A percentile compares a stretch with the other conserved stretches of the same genome.
Conservation (phyloP, 129 eudicot genomes). For the Arctium minus region DNA sequence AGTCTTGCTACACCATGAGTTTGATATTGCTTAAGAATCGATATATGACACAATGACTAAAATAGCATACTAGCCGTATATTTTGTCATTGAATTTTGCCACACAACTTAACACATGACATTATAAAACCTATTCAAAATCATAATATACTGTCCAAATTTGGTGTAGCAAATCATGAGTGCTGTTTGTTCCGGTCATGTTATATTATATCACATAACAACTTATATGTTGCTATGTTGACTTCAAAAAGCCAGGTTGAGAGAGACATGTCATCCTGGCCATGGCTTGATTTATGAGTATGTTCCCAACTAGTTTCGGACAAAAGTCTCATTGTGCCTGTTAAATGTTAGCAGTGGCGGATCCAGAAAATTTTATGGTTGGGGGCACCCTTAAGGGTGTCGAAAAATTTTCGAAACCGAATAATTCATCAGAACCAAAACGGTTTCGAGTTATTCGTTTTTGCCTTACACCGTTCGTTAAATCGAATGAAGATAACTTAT, state of each 20-base stretch:
- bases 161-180: neutral
- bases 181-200: slow-evolving; percentile 7
- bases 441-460: too few species aligned
- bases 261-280: neutral
- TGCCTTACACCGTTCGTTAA: too few species aligned
- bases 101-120: slow-evolving; percentile 11
- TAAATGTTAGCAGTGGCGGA: too few species aligned
- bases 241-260: slow-evolving; percentile 2
- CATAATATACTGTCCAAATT: neutral
- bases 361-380: too few species aligned
- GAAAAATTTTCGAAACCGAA: too few species aligned
- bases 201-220: neutral
- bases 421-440: too few species aligned
- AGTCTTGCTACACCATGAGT: neutral
- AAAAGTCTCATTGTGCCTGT: slow-evolving; percentile 3
- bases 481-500: too few species aligned
- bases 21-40: neutral
- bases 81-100: slow-evolving; percentile 2
- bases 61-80: neutral
- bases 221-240: slow-evolving; percentile 6
- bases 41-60: neutral
- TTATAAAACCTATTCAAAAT: slow-evolving; percentile 6
- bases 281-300: neutral
- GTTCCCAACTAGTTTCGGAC: neutral
- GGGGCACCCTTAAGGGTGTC: too few species aligned